Base-by-base conservation (phyloP, 768 basidiomycete genomes). In the Mycena latifolia region DNA sequence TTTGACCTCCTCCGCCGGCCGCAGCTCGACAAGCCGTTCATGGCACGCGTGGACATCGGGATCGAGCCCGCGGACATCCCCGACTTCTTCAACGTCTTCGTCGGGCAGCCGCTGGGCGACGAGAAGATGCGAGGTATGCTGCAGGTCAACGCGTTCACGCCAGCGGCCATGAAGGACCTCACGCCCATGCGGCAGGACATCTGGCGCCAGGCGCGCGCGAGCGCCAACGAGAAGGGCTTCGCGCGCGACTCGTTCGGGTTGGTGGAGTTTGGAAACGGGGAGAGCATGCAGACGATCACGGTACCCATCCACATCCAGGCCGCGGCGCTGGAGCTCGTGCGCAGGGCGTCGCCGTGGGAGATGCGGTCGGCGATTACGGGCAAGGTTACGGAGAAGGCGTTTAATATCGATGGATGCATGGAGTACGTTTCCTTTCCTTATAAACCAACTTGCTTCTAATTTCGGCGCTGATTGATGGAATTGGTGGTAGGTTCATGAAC, bases 401-500 rank as follows among this genome's bases (percentile, higher is more conserved):
- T 61, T 15, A 57, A 51, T 51, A 51, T 61, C 59, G 53, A 60
- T n/a, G 50, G 25, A 1, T 66, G 65, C 31, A 61, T 61, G 53
- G 53, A 66, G 65, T 61, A 24, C 17, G 20, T 35, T 6, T n/a
- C 2, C 28, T 25, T 20, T n/a, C 2, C 15, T 35, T 18, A 11
- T 64, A 28, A 11, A 39, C 43, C 22, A 2, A 22, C 2, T 4
- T 43, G 2, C 8, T 11, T 4, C 39, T 22, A 15, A 9, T 22
- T 37, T 22, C 28, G 29, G 15, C 37, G 37, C 37, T 37, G 9
- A n/a, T 37, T 37, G 37, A 37, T n/a, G n/a, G n/a, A n/a, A n/a
- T n/a, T n/a, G n/a, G n/a, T n/a, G n/a, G n/a, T n/a, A 66, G 65
- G 35, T 61, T 61, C 28, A 61, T 61, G 5, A 66, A 66, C 37